phyloP scores from a whole-genome alignment of 1,139 yeast species.

The Candida glucosophila region DNA sequence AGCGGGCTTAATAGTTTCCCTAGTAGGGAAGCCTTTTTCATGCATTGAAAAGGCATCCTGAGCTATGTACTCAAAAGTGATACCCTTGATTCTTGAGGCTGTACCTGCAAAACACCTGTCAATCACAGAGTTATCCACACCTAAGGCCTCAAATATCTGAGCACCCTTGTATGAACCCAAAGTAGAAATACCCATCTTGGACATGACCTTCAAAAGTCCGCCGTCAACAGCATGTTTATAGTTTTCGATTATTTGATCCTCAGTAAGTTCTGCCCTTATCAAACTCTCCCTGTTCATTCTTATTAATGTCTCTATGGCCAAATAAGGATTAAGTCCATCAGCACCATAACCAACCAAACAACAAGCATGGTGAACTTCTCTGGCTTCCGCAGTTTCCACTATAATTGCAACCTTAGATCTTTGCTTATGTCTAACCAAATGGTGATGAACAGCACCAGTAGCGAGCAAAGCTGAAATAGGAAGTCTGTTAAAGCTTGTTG shows the following conservation, averaged over 20 bases:
- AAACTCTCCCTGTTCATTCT: conserved; percentile 80
- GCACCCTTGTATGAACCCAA: conserved; percentile 97
- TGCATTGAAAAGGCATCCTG: conserved; percentile 94
- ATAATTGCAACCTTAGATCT: conserved; percentile 91
- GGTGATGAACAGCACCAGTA: conserved; percentile 96
- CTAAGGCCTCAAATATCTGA: conserved; percentile 94
- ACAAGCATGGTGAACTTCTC: conserved; percentile 95
- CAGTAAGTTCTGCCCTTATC: conserved; percentile 48
- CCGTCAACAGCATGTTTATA: conserved; percentile 79
- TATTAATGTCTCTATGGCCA: conserved; percentile 82
- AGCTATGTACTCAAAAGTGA: conserved; percentile 90
- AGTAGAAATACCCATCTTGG: conserved; percentile 98
- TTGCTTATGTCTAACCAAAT: conserved; percentile 89
- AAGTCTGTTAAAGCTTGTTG: conserved; percentile 51
- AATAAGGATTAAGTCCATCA: conserved; percentile 90
- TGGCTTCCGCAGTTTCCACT: conserved; percentile 92
- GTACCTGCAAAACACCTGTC: conserved; percentile 97
- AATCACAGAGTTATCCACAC: conserved; percentile 90
- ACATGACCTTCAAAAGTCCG: conserved; percentile 94
- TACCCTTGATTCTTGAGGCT: conserved; percentile 93
- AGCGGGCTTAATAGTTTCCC: conserved; percentile 61
- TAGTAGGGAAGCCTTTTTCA: conserved; percentile 81
- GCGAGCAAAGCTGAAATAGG: conserved; percentile 89
- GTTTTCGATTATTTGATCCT: conserved; percentile 57
- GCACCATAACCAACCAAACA: conserved; percentile 95